Evolutionary conservation across 441 rosid genomes (phyloP).

Genomic region (Eutrema salsugineum): DNA sequence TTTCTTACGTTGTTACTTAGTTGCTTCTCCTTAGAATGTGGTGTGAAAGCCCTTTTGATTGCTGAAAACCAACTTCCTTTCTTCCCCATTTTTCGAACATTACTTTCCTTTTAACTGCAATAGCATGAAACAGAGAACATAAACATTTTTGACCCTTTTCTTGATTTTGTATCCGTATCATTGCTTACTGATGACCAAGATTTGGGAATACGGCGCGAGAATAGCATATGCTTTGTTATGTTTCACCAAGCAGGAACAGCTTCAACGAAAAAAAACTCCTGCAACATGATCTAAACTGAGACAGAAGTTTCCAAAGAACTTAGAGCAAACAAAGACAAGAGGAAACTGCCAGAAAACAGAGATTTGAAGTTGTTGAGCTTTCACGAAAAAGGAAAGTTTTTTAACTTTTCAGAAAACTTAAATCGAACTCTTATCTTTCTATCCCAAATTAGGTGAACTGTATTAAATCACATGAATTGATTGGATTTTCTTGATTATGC

Average conservation of each 20-base stretch:
- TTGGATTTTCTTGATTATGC: neutral
- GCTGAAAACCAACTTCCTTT: conserved; percentile 93
- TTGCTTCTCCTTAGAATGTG: conserved; percentile 68
- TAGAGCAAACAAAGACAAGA: conserved; percentile 4
- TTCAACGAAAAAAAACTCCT: neutral
- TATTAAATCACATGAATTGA: neutral
- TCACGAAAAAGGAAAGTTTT: conserved; percentile 19
- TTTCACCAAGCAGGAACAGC: conserved; percentile 4
- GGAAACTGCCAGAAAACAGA: conserved; percentile 18
- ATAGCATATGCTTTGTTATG: conserved; percentile 17
- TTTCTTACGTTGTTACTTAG: conserved; percentile 48
- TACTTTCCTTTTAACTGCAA: conserved; percentile 40
- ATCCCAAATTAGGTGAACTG: conserved; percentile 10
- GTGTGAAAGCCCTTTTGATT: conserved; percentile 71
- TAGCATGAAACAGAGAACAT: conserved; percentile 10
- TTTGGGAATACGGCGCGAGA: neutral
- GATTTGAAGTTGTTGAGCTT: conserved; percentile 30
- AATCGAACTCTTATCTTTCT: conserved; percentile 20
- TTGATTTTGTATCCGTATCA: neutral
- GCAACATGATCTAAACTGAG: conserved; percentile 6
- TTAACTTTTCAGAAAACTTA: conserved; percentile 9
- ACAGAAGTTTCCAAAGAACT: neutral
- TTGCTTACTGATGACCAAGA: conserved; percentile 3
- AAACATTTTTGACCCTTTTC: neutral
- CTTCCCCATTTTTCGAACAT: conserved; percentile 87